These are phyloP conservation scores for Acer saccharum DNA, from an alignment of 345 rosid genomes.

Conservation along the genomic window DNA sequence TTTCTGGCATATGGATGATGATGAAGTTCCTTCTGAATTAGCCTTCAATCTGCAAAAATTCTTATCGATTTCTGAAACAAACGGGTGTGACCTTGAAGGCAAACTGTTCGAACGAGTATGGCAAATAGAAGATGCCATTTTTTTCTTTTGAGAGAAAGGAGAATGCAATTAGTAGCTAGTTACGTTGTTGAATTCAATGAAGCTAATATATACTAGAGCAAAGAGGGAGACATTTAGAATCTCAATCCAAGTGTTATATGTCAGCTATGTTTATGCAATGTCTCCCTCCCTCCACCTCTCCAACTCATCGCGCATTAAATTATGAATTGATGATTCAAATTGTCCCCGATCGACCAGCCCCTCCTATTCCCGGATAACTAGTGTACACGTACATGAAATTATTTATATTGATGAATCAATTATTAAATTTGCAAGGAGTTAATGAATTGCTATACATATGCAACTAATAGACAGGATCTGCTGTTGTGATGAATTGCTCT, in stretches of 20 bases:
- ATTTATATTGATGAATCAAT: no score
- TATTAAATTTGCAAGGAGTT: background rate
- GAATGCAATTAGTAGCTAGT: background rate
- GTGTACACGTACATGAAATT: no score
- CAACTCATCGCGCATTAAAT: background rate
- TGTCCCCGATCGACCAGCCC: background rate
- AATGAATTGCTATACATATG: background rate
- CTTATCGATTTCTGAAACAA: constrained; percentile 36
- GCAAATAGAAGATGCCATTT: constrained; percentile 32
- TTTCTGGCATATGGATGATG: constrained; percentile 8
- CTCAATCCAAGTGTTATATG: background rate
- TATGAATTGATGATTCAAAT: background rate
- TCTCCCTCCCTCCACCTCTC: no score
- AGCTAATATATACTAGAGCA: background rate
- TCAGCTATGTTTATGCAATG: no score
- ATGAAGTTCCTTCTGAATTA: constrained; percentile 1
- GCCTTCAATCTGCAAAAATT: constrained; percentile 25
- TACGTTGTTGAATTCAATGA: no score
- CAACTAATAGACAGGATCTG: background rate
- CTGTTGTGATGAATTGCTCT: background rate
- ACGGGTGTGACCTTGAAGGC: constrained; percentile 44
- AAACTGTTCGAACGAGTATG: constrained; percentile 52
- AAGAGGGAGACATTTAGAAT: constrained; percentile 14
- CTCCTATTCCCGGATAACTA: no score
- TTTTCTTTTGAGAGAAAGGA: background rate